phyloP scores from a whole-genome alignment of 2,329 filamentous ascomycete genomes.

The Penicillium sp. region DNA sequence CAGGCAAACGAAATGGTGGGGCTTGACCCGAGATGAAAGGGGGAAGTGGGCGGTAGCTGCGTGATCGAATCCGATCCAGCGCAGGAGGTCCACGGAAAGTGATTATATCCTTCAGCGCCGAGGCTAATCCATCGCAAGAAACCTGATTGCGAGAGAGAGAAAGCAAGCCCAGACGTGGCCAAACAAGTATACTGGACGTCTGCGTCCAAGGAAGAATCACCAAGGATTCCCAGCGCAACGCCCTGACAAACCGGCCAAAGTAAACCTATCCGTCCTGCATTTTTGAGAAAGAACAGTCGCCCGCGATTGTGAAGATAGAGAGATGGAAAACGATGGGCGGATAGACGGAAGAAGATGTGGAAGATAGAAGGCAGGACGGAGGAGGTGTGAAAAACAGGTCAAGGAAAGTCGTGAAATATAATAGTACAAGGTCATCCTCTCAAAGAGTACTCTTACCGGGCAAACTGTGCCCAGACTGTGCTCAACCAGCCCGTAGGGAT shows the following conservation, averaged over 20 bases:
- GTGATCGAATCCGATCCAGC: background rate
- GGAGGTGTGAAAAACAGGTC: conserved; percentile 21
- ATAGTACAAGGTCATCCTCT: conserved; percentile 29
- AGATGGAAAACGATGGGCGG: background rate
- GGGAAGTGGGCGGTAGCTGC: too few species aligned
- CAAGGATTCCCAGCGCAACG: background rate
- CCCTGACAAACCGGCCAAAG: background rate
- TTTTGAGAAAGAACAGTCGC: background rate
- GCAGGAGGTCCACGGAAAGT: background rate
- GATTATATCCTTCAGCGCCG: background rate
- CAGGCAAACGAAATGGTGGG: background rate
- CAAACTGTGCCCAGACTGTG: conserved; percentile 38
- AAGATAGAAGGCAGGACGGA: background rate
- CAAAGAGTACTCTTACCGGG: conserved; percentile 21
- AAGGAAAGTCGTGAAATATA: conserved; percentile 25
- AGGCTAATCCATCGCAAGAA: background rate
- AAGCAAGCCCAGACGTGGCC: background rate
- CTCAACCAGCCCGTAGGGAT: conserved; percentile 40
- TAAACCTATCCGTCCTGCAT: background rate
- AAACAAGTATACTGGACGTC: background rate
- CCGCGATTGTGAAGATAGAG: background rate
- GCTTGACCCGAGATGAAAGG: too few species aligned
- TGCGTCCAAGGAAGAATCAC: background rate
- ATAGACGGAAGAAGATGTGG: background rate
- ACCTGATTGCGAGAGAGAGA: background rate